These are phyloP conservation scores for Rubia balearica DNA, from an alignment of 305 asterid genomes.

Conservation along the genomic window DNA sequence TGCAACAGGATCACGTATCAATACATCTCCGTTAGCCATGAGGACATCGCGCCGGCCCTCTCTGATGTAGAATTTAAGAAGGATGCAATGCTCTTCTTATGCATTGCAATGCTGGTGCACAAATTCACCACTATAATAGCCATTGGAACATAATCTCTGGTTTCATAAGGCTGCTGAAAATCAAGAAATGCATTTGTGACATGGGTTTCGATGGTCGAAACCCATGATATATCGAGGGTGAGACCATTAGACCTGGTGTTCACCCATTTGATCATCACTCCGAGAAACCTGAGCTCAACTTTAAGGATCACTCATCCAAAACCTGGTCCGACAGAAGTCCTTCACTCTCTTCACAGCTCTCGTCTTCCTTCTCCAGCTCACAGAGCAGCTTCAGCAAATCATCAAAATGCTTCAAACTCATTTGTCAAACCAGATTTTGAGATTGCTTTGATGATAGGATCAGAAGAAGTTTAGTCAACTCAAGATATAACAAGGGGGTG, in stretches of 20 bases:
- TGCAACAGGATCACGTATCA: neutral
- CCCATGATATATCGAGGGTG: neutral
- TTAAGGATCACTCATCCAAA: neutral
- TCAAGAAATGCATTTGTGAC: neutral
- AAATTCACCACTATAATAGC: neutral
- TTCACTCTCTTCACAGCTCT: too few relatives aligned
- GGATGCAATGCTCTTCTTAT: neutral
- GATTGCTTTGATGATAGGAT: neutral
- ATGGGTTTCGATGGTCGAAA: neutral
- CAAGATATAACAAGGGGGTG: neutral
- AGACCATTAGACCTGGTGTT: neutral
- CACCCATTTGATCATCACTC: neutral
- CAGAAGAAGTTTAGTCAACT: neutral
- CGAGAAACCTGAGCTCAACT: conserved; percentile 1
- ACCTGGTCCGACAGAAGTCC: neutral
- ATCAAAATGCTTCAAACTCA: neutral
- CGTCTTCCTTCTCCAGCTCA: neutral
- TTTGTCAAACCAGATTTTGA: neutral
- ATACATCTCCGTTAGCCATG: neutral
- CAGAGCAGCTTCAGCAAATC: neutral
- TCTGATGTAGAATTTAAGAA: neutral
- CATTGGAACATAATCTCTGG: neutral
- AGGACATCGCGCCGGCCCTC: neutral
- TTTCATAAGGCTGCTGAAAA: neutral
- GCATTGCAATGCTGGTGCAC: neutral